Base-by-base conservation (phyloP, 2,329 filamentous ascomycete species). In the Scopulariopsis brevicaulis region DNA sequence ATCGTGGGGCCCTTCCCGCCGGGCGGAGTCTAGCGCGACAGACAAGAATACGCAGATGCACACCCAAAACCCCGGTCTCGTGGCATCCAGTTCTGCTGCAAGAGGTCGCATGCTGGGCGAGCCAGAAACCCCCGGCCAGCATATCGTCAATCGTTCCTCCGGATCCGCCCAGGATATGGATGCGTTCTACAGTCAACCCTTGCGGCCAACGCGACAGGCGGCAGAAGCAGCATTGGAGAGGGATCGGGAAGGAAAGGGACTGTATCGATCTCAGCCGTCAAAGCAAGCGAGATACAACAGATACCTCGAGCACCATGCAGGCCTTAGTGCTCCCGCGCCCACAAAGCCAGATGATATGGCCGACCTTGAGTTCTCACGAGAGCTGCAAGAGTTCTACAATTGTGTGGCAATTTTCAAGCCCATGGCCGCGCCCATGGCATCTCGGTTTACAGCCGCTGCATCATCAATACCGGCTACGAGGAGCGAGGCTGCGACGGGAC, bases 361-460 rank as follows among this genome's bases (percentile, higher is more conserved):
- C 6, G 80, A 80, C 24, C 84, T n/a, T 4, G 55, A 94, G 56
- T 96, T 89, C 84, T 70, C 85, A 37, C 84, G 84, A 59, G 94
- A 99, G 69, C 75, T 96, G 57, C 76, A 74, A 56, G 84, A 99
- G 65, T 96, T 96, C 62, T 73, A 74, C 63, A 78, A 77, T 60
- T 83, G 81, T 60, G 81, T 80, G 14, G 71, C 77, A 60, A 83
- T 97, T 22, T 99, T 97, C 75, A 93, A 89, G 68, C 94, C 94
- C 1, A 89, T 96, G 74, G 90, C 89, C 2, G 91, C 91, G 0
- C 79, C 90, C 62, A 97, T 99, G 90, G 94, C 93, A 18, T 90
- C 89, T 22, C 85, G 93, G 0, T 99, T 99, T 69, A 96, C 91
- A 0, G 86, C 88, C 1, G 82, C 84, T 1, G 82, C 82, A 10